Evolutionary conservation across 2,329 filamentous ascomycete genomes (phyloP), one percentile per base, ranked within the genome.

Genomic region (Exophiala bonariae): DNA sequence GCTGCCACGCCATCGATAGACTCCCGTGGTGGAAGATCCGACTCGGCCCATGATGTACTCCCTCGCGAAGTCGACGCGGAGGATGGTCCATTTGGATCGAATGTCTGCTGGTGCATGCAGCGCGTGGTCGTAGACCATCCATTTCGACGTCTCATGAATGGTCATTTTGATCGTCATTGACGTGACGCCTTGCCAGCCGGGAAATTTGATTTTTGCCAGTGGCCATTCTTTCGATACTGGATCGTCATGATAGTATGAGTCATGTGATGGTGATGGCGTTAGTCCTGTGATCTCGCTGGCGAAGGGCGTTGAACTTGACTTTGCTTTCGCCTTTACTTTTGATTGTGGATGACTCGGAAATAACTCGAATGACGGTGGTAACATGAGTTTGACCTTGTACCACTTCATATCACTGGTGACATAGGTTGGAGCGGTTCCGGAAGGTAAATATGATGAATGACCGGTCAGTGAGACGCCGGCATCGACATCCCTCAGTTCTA

Each of bases 361-460:
- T 26, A 55, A 33, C 18, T 41, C 26, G 26, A 51, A 49, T 19
- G 47, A 35, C 18, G 51, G 51, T 19, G 51, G 51, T 9, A 49
- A 44, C 28, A 54, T n/a, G 17, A 22, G 22, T 16, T 46, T 46
- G 9, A 35, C 16, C 35, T 54, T 54, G 47, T 44, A 54, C 51
- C 51, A 54, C 40, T 54, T 48, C 51, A 54, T 37, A n/a, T 36
- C 14, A 16, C 36, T 51, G 36, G 47, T 50, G 32, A 40, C 23
- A 31, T 49, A 51, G 13, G 19, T 17, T 31, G 51, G 44, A 11
- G 40, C 22, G 3, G 30, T 28, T n/a, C 17, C n/a, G 9, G 39
- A 33, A 17, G 36, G 46, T 11, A 42, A 9, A 13, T 41, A 20
- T 18, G 19, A 20, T 8, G 23, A 20, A 30, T 33, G 33, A 17